Percentiles rank a stretch among this genome's conserved stretches.
Conservation (phyloP, 495 filamentous ascomycete species). For the Penicillium flavigenum region DNA sequence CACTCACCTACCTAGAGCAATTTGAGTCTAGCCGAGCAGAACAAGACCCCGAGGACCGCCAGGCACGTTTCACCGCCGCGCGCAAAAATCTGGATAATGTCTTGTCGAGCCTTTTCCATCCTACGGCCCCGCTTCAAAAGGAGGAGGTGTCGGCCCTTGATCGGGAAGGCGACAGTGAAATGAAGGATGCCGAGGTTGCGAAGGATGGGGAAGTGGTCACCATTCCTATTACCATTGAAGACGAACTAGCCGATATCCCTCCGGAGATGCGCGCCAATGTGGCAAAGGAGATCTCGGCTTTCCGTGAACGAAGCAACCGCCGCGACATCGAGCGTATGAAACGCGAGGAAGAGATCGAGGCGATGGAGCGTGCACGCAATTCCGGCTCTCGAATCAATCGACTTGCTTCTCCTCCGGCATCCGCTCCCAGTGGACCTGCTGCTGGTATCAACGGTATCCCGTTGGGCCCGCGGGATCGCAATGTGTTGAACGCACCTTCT, state of each 20-base stretch:
- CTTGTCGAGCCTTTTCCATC: conserved; percentile 71
- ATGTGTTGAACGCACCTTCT: conserved; percentile 71
- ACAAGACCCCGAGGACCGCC: conserved; percentile 61
- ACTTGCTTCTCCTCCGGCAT: conserved; percentile 63
- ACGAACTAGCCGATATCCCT: conserved; percentile 94
- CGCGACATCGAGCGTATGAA: conserved; percentile 84
- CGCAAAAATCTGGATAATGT: conserved; percentile 62
- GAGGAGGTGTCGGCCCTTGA: conserved; percentile 51
- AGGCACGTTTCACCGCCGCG: conserved; percentile 68
- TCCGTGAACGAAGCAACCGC: conserved; percentile 83
- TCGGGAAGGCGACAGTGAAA: conserved; percentile 66
- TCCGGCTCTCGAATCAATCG: conserved; percentile 63
- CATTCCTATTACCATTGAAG: conserved; percentile 84
- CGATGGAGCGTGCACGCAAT: conserved; percentile 75
- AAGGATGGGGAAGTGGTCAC: conserved; percentile 78
- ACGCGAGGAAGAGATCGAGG: conserved; percentile 88
- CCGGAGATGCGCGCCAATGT: conserved; percentile 97
- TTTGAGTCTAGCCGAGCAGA: conserved; percentile 66
- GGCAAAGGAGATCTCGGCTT: conserved; percentile 89
- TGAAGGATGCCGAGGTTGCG: conserved; percentile 63
- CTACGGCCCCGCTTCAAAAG: conserved; percentile 50
- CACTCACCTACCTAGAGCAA: conserved; percentile 76
- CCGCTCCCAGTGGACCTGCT: conserved; percentile 69
- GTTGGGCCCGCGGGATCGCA: conserved; percentile 73
- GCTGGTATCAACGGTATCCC: conserved; percentile 81